A percentile compares a stretch with the other conserved stretches of the same genome.
These are phyloP conservation scores for Wallacemonas sp. DNA, from an alignment of 208 protist species.

Conservation along the genomic window DNA sequence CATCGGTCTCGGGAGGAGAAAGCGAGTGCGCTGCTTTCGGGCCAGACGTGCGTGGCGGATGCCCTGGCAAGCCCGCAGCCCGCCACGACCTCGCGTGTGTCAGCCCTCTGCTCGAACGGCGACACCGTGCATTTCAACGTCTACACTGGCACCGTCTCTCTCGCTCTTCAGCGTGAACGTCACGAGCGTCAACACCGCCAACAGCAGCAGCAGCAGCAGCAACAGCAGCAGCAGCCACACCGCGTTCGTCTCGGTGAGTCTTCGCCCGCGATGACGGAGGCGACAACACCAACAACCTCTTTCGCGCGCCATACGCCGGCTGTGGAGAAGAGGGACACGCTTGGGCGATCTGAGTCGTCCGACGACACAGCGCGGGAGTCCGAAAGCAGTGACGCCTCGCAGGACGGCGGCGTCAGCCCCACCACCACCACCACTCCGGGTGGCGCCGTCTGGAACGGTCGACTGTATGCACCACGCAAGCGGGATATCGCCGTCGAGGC, in stretches of 20 bases:
- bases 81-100: conserved; percentile 12
- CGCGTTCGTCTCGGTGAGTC: not conserved
- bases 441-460: not conserved
- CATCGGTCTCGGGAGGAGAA: too few relatives aligned
- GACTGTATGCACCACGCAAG: conserved; percentile 9
- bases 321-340: too few relatives aligned
- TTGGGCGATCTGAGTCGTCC: too few relatives aligned
- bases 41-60: not conserved
- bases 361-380: too few relatives aligned
- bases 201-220: conserved; percentile 1
- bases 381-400: too few relatives aligned
- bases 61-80: not conserved
- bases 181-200: not conserved
- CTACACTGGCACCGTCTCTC: conserved; percentile 14
- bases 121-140: conserved; percentile 18
- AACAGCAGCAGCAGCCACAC: conserved; percentile 10
- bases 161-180: conserved; percentile 19
- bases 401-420: too few relatives aligned
- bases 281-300: too few relatives aligned
- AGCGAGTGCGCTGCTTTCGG: too few relatives aligned
- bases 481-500: conserved; percentile 14
- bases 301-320: too few relatives aligned
- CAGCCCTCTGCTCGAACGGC: conserved; percentile 25
- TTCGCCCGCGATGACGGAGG: too few relatives aligned
- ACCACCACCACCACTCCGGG: too few relatives aligned